A percentile compares a stretch with the other conserved stretches of the same genome.
Conservation (phyloP, 2,329 filamentous ascomycete species). For the Cordyceps fumosorosea region DNA sequence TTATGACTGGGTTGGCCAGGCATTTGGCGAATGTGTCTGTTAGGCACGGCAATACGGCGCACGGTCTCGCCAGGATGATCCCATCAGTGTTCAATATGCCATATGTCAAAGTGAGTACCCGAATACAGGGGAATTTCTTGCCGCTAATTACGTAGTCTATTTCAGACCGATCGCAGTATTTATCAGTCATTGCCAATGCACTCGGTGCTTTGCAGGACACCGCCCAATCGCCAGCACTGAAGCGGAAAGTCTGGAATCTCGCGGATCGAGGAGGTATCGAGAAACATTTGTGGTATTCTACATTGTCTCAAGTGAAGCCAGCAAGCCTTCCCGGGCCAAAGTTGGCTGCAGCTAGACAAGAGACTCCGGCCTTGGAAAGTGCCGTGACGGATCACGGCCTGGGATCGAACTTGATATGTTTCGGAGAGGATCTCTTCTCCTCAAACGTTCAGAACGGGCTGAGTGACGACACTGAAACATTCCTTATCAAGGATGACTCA, state of each 20-base stretch:
- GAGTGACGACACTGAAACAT: background rate
- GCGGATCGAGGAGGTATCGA: background rate
- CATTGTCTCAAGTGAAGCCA: background rate
- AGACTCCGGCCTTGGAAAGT: background rate
- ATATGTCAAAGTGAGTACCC: slow-evolving; percentile 27
- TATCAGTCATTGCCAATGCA: slow-evolving; percentile 25
- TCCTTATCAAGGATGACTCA: no score
- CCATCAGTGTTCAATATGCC: slow-evolving; percentile 31
- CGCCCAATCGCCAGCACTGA: slow-evolving; percentile 29
- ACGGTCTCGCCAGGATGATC: slow-evolving; percentile 23
- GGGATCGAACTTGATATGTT: background rate
- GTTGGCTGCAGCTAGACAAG: background rate
- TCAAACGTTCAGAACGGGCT: background rate
- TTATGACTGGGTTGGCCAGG: slow-evolving; percentile 22
- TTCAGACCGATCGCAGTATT: slow-evolving; percentile 20
- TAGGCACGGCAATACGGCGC: slow-evolving; percentile 13
- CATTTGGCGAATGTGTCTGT: slow-evolving; percentile 19
- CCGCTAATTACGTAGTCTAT: slow-evolving; percentile 18
- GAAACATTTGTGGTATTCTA: background rate
- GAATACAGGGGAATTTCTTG: no score
- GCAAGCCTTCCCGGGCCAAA: background rate
- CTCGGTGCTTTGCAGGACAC: slow-evolving; percentile 25
- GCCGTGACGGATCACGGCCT: background rate
- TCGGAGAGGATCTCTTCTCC: background rate
- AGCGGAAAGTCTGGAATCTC: slow-evolving; percentile 22